These are phyloP conservation scores for Xylariaceae sp. DNA, from an alignment of 2,329 filamentous ascomycete species.

Conservation along the genomic window DNA sequence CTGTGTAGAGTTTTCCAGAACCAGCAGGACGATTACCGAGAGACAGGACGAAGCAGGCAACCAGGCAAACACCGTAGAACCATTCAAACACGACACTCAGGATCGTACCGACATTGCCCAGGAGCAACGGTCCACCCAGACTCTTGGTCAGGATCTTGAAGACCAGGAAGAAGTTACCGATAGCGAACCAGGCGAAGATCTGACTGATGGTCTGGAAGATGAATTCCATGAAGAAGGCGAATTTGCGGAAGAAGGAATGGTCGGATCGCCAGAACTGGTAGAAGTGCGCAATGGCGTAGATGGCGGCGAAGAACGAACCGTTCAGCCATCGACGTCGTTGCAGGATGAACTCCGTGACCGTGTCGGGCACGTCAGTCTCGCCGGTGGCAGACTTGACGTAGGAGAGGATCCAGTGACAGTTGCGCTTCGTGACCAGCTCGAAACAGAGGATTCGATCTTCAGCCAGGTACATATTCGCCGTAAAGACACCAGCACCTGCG, in stretches of 20 bases:
- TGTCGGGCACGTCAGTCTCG: slow-evolving; percentile 94
- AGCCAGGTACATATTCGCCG: slow-evolving; percentile 91
- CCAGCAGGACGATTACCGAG: slow-evolving; percentile 93
- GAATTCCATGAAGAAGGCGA: slow-evolving; percentile 89
- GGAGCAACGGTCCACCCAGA: slow-evolving; percentile 61
- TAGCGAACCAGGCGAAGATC: slow-evolving; percentile 98
- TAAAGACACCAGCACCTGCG: slow-evolving; percentile 94
- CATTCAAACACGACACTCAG: slow-evolving; percentile 91
- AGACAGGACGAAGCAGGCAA: slow-evolving; percentile 91
- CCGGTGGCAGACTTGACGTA: slow-evolving; percentile 97
- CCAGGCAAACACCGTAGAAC: slow-evolving; percentile 85
- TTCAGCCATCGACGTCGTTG: slow-evolving; percentile 97
- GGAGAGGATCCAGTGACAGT: slow-evolving; percentile 94
- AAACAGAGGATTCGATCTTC: slow-evolving; percentile 95
- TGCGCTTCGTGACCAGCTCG: slow-evolving; percentile 94
- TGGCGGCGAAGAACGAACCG: slow-evolving; percentile 94
- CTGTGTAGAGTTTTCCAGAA: slow-evolving; percentile 88
- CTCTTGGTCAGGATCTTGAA: slow-evolving; percentile 95
- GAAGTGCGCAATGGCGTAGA: slow-evolving; percentile 92
- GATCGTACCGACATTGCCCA: slow-evolving; percentile 72
- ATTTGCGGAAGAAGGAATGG: slow-evolving; percentile 80
- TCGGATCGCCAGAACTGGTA: slow-evolving; percentile 93
- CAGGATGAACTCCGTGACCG: slow-evolving; percentile 89
- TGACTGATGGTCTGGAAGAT: slow-evolving; percentile 92
- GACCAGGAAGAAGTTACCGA: slow-evolving; percentile 98